Conservation (phyloP, 352 stramenopile species). For the Phytophthora kernoviae region DNA sequence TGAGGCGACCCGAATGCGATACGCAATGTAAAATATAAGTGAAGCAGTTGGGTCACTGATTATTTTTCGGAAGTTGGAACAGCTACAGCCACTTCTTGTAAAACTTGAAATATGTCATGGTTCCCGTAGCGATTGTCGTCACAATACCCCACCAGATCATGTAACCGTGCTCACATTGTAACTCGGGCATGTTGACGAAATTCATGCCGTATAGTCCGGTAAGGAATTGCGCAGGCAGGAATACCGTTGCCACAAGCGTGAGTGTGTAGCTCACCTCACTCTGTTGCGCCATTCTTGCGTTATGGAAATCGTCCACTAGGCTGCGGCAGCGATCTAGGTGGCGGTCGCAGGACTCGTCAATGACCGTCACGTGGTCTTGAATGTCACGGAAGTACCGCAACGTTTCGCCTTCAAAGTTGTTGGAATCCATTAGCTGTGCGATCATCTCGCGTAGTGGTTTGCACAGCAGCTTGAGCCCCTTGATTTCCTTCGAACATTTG, state of each 20-base stretch:
- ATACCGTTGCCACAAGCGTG: constrained; percentile 82
- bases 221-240: constrained; percentile 86
- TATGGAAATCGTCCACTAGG: constrained; percentile 74
- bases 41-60: not conserved
- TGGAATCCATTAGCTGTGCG: constrained; percentile 68
- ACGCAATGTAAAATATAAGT: too few species aligned
- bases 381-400: constrained; percentile 84
- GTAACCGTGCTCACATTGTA: constrained; percentile 79
- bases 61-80: not conserved
- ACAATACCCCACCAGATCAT: constrained; percentile 79
- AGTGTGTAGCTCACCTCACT: constrained; percentile 84
- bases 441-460: constrained; percentile 79
- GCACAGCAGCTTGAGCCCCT: constrained; percentile 73
- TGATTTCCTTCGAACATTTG: constrained; percentile 70
- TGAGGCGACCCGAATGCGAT: too few species aligned
- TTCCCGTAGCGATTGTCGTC: constrained; percentile 46
- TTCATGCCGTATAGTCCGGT: constrained; percentile 92
- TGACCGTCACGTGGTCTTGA: constrained; percentile 82
- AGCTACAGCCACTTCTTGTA: constrained; percentile 78
- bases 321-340: constrained; percentile 72
- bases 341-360: constrained; percentile 82
- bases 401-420: constrained; percentile 75
- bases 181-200: constrained; percentile 87
- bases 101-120: constrained; percentile 67
- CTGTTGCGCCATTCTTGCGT: constrained; percentile 62